Base-by-base conservation (phyloP, 164 flowering plant genomes). In the Berberis thunbergii region DNA sequence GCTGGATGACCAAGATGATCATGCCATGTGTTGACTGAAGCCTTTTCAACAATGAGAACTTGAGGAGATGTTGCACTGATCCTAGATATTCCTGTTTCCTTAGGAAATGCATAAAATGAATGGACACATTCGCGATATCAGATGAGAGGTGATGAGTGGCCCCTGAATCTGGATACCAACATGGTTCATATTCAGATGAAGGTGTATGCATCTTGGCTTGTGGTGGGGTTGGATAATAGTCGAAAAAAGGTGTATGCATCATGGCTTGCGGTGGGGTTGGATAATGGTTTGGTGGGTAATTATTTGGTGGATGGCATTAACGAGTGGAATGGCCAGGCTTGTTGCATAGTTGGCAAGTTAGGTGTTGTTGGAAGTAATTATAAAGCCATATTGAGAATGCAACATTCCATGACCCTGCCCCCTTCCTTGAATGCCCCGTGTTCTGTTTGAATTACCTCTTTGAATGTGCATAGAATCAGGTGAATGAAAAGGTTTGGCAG, bases 121-220 rank as follows among this genome's bases (percentile, higher is more conserved):
- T 3, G 4, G 41, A 41, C 2, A 59, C 1, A n/a, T 41, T 41
- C 2, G 11, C 43, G 3, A 43, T 7, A 59, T 59, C 43, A 2
- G 45, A 10, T 7, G 44, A 41, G 4, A n/a, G 38, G 11, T 59
- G 62, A 44, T 44, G 49, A n/a, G 46, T 59, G 4, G 62, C 62
- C 40, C 49, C 62, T 6, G 49, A 59, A 44, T 59, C 62, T 11
- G 11, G 26, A 44, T 42, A 59, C 62, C 62, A 59, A n/a, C 3
- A 43, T 6, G 11, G 46, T 12, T 43, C 62, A 10, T 12, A 42
- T 1, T 42, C 62, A n/a, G 46, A 41, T 8, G 41, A 13, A 1
- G 41, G 50, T 3, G 54, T 49, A 7, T 55, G 59, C 39, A 55
- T n/a, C 59, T n/a, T 55, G 6, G 8, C 59, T 55, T 55, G 59